Base-by-base conservation (phyloP, 345 rosid genomes). In the Gossypium ekmanianum region DNA sequence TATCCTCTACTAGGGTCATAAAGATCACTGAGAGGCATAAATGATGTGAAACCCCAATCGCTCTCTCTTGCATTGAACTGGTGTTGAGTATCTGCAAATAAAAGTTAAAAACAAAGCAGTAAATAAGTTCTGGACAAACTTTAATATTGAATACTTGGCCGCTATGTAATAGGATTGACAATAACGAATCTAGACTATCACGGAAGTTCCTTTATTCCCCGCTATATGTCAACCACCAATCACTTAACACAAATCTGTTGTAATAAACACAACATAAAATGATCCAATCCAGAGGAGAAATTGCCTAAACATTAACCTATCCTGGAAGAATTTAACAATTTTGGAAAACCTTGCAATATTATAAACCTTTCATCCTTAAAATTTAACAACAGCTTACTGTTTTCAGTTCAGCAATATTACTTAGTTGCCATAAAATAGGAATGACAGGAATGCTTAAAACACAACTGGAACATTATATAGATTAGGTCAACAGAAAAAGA, bases 41-140 rank as follows among this genome's bases (percentile, higher is more conserved):
- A 94, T 71, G 97, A 88, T 75, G 98, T 94, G 83, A 94, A 94
- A 44, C 98, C 98, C 98, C 98, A 94, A 72, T 94, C 98, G 68
- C 98, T 92, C 87, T 94, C 98, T 79, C 98, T 86, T 79, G 91
- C 90, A 83, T 87, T 92, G 83, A 94, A 94, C 77, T 91, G 98
- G 82, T 94, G 98, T 64, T 92, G 98, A 10, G 98, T 94, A 71
- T 92, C 98, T 94, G 86, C 83, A 85, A 68, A 78, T 68, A 62
- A 47, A 80, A 51, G 72, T 34, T 22, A 26, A 73, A 26, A 66
- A 68, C 52, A 76, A 63, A 17, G 39, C 56, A 41, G 2, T 68
- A 47, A 8, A 7, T 47, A 24, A 68, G 72, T 68, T 68, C 4
- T 20, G 67, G 14, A 65, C 39, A 47, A 69, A 67, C 61, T 59